Evolutionary conservation across 106 monocot species (phyloP).

Genomic region (Apostasia ramifera): DNA sequence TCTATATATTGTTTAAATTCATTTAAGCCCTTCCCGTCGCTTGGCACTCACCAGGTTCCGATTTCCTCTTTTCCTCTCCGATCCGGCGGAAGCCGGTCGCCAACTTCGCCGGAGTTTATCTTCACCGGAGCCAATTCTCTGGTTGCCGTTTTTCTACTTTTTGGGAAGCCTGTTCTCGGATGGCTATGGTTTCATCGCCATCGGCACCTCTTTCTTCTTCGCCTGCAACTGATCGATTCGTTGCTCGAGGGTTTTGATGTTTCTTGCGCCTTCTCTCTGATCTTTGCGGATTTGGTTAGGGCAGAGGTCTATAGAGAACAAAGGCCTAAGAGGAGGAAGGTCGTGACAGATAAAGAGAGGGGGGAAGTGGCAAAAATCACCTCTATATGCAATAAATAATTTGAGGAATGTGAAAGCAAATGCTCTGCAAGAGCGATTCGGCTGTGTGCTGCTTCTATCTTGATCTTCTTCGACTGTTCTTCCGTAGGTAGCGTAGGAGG

Average conservation of each 20-base stretch:
- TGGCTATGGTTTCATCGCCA: not conserved
- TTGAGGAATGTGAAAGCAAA: conserved; percentile 8
- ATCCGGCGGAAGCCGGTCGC: too few species aligned
- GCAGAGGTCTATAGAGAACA: not conserved
- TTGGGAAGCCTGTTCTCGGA: too few species aligned
- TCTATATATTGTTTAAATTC: too few species aligned
- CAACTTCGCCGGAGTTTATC: too few species aligned
- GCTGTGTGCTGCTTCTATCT: conserved; percentile 38
- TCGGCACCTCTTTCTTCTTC: not conserved
- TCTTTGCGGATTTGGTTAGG: not conserved
- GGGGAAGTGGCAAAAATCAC: not conserved
- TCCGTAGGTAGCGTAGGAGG: conserved; percentile 10
- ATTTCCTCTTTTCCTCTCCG: too few species aligned
- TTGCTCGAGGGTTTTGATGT: not conserved
- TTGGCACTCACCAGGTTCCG: too few species aligned
- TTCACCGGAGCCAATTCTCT: too few species aligned
- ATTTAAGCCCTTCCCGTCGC: too few species aligned
- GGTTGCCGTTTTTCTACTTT: too few species aligned
- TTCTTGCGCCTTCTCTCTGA: not conserved
- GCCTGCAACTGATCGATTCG: not conserved
- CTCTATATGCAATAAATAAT: not conserved
- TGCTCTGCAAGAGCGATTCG: conserved; percentile 38
- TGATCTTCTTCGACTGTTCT: conserved; percentile 29
- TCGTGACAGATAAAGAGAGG: not conserved
- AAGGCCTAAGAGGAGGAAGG: not conserved